Conservation (phyloP, 139 green algal species). For the Marvania coccoides region DNA sequence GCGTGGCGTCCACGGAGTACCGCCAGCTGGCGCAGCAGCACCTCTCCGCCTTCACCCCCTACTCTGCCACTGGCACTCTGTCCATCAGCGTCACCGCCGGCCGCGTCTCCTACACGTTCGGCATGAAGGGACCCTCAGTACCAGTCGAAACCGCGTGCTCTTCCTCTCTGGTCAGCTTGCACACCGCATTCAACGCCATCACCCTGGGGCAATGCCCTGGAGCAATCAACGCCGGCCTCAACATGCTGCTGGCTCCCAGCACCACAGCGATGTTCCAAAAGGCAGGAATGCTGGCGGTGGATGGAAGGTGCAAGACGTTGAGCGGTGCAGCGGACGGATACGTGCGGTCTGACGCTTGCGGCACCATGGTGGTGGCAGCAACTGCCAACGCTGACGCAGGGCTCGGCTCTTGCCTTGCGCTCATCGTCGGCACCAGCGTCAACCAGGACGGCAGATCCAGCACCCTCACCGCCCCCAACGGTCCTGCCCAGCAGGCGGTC, state of each 20-base stretch:
- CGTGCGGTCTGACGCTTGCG: constrained; percentile 18
- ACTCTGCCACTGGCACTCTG: constrained; percentile 61
- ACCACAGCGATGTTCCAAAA: constrained; percentile 64
- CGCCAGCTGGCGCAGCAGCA: constrained; percentile 9
- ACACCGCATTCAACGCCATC: constrained; percentile 41
- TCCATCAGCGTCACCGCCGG: constrained; percentile 62
- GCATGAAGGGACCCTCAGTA: constrained; percentile 45
- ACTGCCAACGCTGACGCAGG: neutral
- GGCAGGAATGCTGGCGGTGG: constrained; percentile 66
- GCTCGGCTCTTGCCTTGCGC: neutral
- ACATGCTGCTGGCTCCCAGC: constrained; percentile 57
- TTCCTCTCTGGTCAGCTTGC: constrained; percentile 40
- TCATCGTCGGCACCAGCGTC: constrained; percentile 33
- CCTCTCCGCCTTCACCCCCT: constrained; percentile 39
- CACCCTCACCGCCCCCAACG: constrained; percentile 56
- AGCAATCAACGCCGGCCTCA: constrained; percentile 54
- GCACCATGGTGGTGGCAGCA: constrained; percentile 4
- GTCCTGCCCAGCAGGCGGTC: constrained; percentile 43
- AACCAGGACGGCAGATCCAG: constrained; percentile 61
- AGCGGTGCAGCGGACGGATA: constrained; percentile 59
- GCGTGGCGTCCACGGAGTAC: constrained; percentile 10
- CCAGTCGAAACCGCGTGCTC: constrained; percentile 46
- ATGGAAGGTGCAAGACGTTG: constrained; percentile 80
- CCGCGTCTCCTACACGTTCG: constrained; percentile 52
- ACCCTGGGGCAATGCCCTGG: constrained; percentile 36